Base-by-base conservation (phyloP, 805 yeast genomes). In the Cyberlindnera lachancei region DNA sequence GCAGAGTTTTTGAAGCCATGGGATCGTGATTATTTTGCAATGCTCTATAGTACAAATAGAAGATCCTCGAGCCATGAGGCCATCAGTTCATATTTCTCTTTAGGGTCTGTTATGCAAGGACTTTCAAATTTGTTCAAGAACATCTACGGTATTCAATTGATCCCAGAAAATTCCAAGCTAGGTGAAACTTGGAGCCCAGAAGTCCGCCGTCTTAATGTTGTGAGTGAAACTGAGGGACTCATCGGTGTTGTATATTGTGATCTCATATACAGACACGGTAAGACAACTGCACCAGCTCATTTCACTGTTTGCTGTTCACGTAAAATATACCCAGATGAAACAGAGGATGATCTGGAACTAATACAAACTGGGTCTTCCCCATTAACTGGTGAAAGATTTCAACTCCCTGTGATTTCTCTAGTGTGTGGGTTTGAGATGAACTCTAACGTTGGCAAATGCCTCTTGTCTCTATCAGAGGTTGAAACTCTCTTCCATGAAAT, bases 401-500 rank as follows among this genome's bases (percentile, higher is more conserved):
- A 90, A 59, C 58, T 90, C 15, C 97, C 98, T 0, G 86, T 90
- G 7, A 84, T 92, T 30, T 84, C 94, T 1, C 63, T 90, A 16
- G 84, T 86, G 13, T 92, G 97, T 53, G 86, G 87, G 50, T 90
- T 92, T 53, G 58, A 63, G 2, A 63, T 60, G 22, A 50, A 58
- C 13, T 54, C 58, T 3, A 66, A 58, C 19, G 46, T 51, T n/a
- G 55, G 58, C 8, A 70, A 73, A 15, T 77, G 88, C 19, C 60
- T 83, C 14, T 58, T 90, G 24, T 65, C 79, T 10, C 64, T 84
- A 36, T 72, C 68, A 36, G 97, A 92, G 48, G 87, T 90, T 15
- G 95, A 90, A 47, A 92, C 98, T 0, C 61, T 92, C 14, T 92
- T 92, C 62, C 98, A 92, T 58, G 98, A 92, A 58, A 87, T 92